Evolutionary conservation across 1,284 basidiomycete species (phyloP).

Genomic region (Mycosarcoma mackinlayi): DNA sequence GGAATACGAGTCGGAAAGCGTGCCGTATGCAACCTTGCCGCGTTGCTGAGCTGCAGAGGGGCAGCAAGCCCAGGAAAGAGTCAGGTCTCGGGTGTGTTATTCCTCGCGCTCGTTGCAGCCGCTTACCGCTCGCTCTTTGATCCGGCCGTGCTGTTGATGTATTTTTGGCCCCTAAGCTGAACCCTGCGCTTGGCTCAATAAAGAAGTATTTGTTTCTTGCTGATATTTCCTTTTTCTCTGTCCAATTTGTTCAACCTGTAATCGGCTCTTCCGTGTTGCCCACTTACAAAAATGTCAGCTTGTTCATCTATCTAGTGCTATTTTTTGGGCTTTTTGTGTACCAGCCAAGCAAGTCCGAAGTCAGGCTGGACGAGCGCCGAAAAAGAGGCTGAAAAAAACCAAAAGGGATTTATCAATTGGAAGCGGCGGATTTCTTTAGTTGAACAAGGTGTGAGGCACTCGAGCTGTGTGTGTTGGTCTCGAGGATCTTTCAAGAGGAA

Average conservation of each 20-base stretch:
- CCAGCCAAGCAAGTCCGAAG: no score
- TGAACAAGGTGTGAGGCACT: background rate
- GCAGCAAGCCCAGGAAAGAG: background rate
- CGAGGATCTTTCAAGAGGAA: background rate
- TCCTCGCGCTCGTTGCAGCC: background rate
- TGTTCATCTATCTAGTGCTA: no score
- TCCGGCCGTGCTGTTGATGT: background rate
- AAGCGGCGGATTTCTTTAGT: background rate
- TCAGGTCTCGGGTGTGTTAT: background rate
- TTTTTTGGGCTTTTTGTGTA: no score
- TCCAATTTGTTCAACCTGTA: no score
- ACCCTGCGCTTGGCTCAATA: constrained; percentile 8
- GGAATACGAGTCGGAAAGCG: background rate
- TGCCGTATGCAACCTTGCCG: background rate
- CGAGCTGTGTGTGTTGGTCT: constrained; percentile 10
- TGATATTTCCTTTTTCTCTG: background rate
- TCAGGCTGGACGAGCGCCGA: no score
- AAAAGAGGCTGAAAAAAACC: no score
- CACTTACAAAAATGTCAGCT: no score
- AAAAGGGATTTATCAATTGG: no score
- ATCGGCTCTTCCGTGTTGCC: no score
- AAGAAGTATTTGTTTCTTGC: background rate
- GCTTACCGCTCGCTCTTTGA: constrained; percentile 2
- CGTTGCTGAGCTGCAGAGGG: background rate
- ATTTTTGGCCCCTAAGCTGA: constrained; percentile 25